Percentiles rank a stretch among this genome's conserved stretches.
phyloP scores from a whole-genome alignment of 371 early-diverging fungal species.

The Amoeboaphelidium protococcarum region DNA sequence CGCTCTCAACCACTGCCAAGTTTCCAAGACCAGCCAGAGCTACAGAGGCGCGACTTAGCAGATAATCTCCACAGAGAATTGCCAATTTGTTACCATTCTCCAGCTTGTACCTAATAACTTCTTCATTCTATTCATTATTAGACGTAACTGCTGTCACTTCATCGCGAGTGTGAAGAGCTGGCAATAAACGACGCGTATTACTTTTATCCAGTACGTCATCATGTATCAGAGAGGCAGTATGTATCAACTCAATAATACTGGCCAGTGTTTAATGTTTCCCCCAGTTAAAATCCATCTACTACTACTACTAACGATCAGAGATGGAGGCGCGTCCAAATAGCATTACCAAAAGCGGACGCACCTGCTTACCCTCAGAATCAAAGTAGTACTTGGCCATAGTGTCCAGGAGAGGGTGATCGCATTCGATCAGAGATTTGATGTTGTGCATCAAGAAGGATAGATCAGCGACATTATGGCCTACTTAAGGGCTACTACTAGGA shows the following conservation, averaged over 20 bases:
- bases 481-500: no score
- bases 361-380: constrained; percentile 39
- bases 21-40: constrained; percentile 62
- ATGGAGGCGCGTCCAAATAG: constrained; percentile 51
- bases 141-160: no score
- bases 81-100: constrained; percentile 91
- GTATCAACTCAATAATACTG: constrained; percentile 88
- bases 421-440: constrained; percentile 50
- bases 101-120: no score
- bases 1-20: constrained; percentile 65
- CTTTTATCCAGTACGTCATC: constrained; percentile 73
- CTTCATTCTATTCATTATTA: no score
- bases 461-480: no score
- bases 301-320: background rate
- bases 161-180: constrained; percentile 55
- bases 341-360: constrained; percentile 69
- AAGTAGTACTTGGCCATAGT: constrained; percentile 74
- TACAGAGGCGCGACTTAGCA: constrained; percentile 69
- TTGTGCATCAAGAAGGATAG: constrained; percentile 63
- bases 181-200: constrained; percentile 32
- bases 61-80: constrained; percentile 75
- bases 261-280: constrained; percentile 26
- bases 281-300: background rate
- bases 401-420: constrained; percentile 57
- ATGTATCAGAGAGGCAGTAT: constrained; percentile 78